Percentiles rank a stretch among this genome's conserved stretches.
phyloP scores from a whole-genome alignment of 2,329 filamentous ascomycete species.

The Claviceps sp. region DNA sequence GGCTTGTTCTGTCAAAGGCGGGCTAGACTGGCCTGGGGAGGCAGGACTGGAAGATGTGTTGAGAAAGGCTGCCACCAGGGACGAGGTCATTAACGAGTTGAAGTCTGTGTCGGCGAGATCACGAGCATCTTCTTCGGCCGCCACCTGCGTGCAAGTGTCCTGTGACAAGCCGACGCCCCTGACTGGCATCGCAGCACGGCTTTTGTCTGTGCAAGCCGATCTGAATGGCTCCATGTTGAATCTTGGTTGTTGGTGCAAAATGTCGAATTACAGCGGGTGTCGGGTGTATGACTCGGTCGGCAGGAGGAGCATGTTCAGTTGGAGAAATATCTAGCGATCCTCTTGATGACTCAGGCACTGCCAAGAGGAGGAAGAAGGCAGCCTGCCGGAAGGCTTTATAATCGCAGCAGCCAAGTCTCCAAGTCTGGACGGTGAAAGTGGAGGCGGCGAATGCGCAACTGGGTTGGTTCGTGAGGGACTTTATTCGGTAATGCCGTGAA shows the following conservation, averaged over 20 bases:
- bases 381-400: not conserved
- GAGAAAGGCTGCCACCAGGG: conserved; percentile 22
- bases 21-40: conserved; percentile 39
- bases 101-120: conserved; percentile 18
- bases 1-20: conserved; percentile 30
- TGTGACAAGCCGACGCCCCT: conserved; percentile 1
- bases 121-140: not conserved
- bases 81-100: conserved; percentile 22
- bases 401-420: not conserved
- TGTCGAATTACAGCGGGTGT: not conserved
- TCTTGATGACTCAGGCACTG: not conserved
- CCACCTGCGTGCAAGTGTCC: conserved; percentile 7
- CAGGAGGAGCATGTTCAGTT: conserved; percentile 6
- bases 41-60: conserved; percentile 39
- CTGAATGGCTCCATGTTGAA: conserved; percentile 4
- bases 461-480: too few relatives aligned
- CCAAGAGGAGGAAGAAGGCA: not conserved
- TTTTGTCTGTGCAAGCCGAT: conserved; percentile 1
- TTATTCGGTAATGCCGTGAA: too few relatives aligned
- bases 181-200: conserved; percentile 3
- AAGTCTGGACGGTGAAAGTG: not conserved
- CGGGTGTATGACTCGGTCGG: not conserved
- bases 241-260: not conserved
- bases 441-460: too few relatives aligned
- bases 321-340: not conserved